Conservation (phyloP, 306 rosid genomes). For the Quillaja saponaria region DNA sequence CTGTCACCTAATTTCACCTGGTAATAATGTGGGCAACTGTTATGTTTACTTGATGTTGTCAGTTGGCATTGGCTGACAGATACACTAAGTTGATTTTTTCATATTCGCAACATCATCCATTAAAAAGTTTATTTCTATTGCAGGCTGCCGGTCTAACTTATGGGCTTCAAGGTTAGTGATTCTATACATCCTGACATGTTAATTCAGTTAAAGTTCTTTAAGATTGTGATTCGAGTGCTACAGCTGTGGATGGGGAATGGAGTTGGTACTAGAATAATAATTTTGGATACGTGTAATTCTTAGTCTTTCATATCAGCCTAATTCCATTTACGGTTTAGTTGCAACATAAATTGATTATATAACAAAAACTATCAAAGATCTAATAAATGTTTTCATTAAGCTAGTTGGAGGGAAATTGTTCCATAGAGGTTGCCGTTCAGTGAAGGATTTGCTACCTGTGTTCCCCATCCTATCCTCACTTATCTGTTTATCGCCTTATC, state of each 20-base stretch:
- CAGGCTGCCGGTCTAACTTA: slow-evolving; percentile 53
- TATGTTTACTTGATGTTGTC: not conserved
- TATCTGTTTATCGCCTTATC: too few species aligned
- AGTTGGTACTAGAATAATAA: slow-evolving; percentile 8
- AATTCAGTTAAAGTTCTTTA: not conserved
- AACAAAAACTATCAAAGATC: too few species aligned
- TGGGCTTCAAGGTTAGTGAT: slow-evolving; percentile 55
- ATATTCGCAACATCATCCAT: slow-evolving; percentile 19
- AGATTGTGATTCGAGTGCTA: slow-evolving; percentile 8
- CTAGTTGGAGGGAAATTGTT: too few species aligned
- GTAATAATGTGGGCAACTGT: slow-evolving; percentile 36
- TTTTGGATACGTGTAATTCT: not conserved
- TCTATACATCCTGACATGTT: not conserved
- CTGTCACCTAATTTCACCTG: slow-evolving; percentile 42
- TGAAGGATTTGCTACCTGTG: too few species aligned
- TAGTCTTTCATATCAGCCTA: not conserved
- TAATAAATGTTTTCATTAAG: too few species aligned
- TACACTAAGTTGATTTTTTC: slow-evolving; percentile 4
- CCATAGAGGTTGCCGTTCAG: too few species aligned
- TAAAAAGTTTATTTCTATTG: slow-evolving; percentile 11
- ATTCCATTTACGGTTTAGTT: not conserved
- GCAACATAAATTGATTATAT: too few species aligned
- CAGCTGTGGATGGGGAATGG: not conserved
- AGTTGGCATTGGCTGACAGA: not conserved
- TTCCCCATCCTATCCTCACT: too few species aligned